Conservation (phyloP, 805 yeast genomes). For the Torulaspora indica region DNA sequence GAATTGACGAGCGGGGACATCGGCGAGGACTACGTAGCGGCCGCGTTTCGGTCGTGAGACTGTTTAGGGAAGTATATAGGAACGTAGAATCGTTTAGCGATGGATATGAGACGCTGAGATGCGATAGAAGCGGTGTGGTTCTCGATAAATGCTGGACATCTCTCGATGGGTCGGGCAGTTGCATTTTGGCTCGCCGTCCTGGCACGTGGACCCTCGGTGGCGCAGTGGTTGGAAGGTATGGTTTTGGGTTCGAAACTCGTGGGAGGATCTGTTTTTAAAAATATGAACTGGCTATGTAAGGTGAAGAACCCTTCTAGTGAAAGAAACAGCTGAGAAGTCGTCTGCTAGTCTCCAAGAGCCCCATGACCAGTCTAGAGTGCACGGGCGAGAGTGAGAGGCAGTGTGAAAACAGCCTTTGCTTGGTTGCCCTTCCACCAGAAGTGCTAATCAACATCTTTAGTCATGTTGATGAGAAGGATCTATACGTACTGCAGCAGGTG, state of each 20-base stretch:
- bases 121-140: too few species aligned
- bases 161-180: background rate
- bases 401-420: slow-evolving; percentile 2
- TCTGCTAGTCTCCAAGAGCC: background rate
- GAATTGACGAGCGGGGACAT: too few species aligned
- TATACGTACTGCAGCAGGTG: slow-evolving; percentile 33
- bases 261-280: background rate
- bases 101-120: too few species aligned
- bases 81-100: too few species aligned
- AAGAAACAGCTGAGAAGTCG: background rate
- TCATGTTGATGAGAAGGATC: slow-evolving; percentile 37
- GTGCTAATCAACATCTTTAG: slow-evolving; percentile 37
- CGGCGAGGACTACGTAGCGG: too few species aligned
- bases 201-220: background rate
- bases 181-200: background rate
- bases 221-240: background rate
- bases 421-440: slow-evolving; percentile 36
- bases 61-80: too few species aligned
- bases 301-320: background rate
- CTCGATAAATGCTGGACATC: background rate
- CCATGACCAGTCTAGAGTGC: background rate
- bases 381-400: too few species aligned
- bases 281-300: too few species aligned
- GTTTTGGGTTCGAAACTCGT: slow-evolving; percentile 2
- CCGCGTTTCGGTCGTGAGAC: too few species aligned